Conservation (phyloP, 345 rosid genomes). For the Brassica cretica region DNA sequence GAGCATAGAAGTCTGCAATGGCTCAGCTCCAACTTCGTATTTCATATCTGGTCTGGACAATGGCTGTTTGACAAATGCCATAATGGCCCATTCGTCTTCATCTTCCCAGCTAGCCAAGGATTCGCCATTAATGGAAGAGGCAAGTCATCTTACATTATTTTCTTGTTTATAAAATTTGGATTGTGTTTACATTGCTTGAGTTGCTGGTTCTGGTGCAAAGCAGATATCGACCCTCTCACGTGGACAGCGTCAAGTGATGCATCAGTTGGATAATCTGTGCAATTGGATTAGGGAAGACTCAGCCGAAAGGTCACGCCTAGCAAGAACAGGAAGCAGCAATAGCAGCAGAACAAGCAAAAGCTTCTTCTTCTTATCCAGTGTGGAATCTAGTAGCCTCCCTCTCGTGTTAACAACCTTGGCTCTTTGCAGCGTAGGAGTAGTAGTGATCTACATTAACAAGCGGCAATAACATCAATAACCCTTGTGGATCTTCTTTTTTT, state of each 20-base stretch:
- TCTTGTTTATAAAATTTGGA: neutral
- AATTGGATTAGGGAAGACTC: slow-evolving; percentile 54
- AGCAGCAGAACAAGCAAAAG: slow-evolving; percentile 36
- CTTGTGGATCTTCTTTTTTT: neutral
- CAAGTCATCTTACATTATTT: slow-evolving; percentile 27
- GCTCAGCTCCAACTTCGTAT: slow-evolving; percentile 82
- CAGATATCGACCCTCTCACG: slow-evolving; percentile 62
- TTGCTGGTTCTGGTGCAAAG: slow-evolving; percentile 29
- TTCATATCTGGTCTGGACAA: slow-evolving; percentile 81
- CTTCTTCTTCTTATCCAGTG: slow-evolving; percentile 28
- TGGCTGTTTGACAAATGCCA: slow-evolving; percentile 67
- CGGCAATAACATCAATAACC: slow-evolving; percentile 38
- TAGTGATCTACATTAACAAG: slow-evolving; percentile 50
- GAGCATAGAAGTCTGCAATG: slow-evolving; percentile 66
- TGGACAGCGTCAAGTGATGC: slow-evolving; percentile 83
- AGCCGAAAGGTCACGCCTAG: slow-evolving; percentile 48
- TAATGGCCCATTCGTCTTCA: slow-evolving; percentile 71
- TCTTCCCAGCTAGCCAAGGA: slow-evolving; percentile 82
- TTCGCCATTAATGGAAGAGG: slow-evolving; percentile 83
- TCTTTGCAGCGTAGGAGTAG: slow-evolving; percentile 65
- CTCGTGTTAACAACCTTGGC: slow-evolving; percentile 59
- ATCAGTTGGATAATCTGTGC: slow-evolving; percentile 65
- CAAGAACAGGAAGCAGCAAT: slow-evolving; percentile 36
- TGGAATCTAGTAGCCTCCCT: slow-evolving; percentile 50
- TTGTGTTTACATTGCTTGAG: slow-evolving; percentile 13